Evolutionary conservation across 1,139 yeast genomes (phyloP), one percentile per base, ranked within the genome.

Genomic region (Kodamaea derodonti): DNA sequence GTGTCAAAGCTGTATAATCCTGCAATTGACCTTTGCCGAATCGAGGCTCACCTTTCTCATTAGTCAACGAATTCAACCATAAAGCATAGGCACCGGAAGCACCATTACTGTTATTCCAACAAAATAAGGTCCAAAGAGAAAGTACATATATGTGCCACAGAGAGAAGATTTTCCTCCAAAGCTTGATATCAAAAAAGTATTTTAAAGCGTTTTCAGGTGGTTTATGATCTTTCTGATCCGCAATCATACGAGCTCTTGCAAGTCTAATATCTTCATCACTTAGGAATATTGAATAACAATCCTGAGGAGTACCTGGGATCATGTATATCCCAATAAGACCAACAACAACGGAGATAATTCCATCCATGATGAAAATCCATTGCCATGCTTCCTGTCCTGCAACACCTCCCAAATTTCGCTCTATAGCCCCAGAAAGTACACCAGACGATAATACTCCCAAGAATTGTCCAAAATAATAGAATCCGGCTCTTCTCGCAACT

Each of bases 321-420:
- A 71, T 47, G 48, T 75, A 72, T 46, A 78, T 68, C 0, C 88
- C 90, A 40, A 78, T 56, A 15, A 82, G 18, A 11, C 84, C 87
- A 35, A 83, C 76, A 3, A 64, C 73, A 22, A 80, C 49, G 2
- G 87, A 75, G 26, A 80, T 65, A 31, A 77, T 55, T 7, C 82
- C 84, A 54, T 82, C 87, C 42, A 82, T 69, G 40, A 83, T 72
- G 50, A 78, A 82, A 58, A 79, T 75, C 87, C 88, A 82, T 58
- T 80, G 71, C 88, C 88, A 82, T 11, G 84, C 78, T 23, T 60
- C 69, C 23, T 76, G 58, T 1, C 84, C 82, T 36, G 56, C 54
- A 5, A 53, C 55, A 20, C 76, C 78, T 36, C 67, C 60, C 47
- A 82, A 54, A 17, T 56, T 48, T 32, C 72, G 56, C 47, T 62